These are phyloP conservation scores for Paramecium sonneborni DNA, from an alignment of 73 alveolate species.

Conservation along the genomic window DNA sequence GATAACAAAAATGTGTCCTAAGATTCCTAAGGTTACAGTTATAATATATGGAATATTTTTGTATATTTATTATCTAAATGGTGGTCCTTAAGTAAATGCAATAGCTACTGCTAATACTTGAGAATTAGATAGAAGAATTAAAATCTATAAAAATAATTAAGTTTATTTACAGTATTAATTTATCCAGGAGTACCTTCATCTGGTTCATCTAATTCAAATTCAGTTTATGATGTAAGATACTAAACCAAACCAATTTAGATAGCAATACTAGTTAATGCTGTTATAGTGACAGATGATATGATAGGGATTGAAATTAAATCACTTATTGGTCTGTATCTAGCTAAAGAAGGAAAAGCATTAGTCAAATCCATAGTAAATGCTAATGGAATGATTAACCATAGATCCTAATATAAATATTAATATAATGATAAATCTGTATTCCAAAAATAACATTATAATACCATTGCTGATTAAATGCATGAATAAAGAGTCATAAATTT, in stretches of 20 bases:
- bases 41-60: not conserved
- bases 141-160: not conserved
- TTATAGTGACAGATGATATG: constrained; percentile 74
- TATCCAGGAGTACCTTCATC: constrained; percentile 7
- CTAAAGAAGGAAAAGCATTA: constrained; percentile 80
- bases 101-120: not conserved
- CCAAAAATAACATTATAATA: constrained; percentile 73
- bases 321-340: constrained; percentile 85
- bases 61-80: not conserved
- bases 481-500: constrained; percentile 94
- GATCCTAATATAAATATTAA: constrained; percentile 89
- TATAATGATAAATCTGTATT: constrained; percentile 80
- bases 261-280: not conserved
- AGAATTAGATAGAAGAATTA: not conserved
- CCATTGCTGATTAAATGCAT: constrained; percentile 82
- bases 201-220: not conserved
- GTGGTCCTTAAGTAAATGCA: constrained; percentile 41
- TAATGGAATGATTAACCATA: constrained; percentile 86
- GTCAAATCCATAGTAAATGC: constrained; percentile 89
- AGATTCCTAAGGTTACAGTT: not conserved
- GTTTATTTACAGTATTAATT: not conserved
- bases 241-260: not conserved
- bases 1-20: not conserved
- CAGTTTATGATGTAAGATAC: not conserved
- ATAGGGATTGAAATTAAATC: constrained; percentile 83